A percentile compares a stretch with the other conserved stretches of the same genome.
These are phyloP conservation scores for Coemansia sp. DNA, from an alignment of 192 early-diverging fungal genomes.

Conservation along the genomic window DNA sequence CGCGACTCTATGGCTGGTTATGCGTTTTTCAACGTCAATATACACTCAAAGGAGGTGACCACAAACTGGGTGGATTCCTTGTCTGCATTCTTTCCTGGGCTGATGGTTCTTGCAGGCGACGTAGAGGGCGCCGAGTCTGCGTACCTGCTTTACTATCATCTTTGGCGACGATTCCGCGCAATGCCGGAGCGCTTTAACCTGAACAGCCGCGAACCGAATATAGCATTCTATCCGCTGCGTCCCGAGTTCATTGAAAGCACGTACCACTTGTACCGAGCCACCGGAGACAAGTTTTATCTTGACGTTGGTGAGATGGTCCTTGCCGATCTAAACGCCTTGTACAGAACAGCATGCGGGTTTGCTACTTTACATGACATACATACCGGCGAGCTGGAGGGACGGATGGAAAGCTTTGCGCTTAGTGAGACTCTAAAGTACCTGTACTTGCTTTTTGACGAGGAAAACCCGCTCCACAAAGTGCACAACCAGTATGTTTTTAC, in stretches of 20 bases:
- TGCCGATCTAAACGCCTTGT: slow-evolving; percentile 70
- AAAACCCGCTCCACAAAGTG: slow-evolving; percentile 67
- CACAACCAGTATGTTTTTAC: slow-evolving; percentile 87
- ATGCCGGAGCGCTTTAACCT: slow-evolving; percentile 90
- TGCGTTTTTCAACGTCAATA: slow-evolving; percentile 86
- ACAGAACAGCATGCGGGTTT: slow-evolving; percentile 80
- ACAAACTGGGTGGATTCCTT: slow-evolving; percentile 85
- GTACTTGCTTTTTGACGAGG: slow-evolving; percentile 88
- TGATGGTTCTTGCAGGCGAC: slow-evolving; percentile 90
- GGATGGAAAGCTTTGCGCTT: slow-evolving; percentile 95
- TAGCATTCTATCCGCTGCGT: slow-evolving; percentile 78
- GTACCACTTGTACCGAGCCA: slow-evolving; percentile 90
- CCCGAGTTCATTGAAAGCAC: slow-evolving; percentile 96
- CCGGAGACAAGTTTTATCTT: slow-evolving; percentile 86
- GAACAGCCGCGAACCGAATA: slow-evolving; percentile 59
- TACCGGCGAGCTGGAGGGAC: slow-evolving; percentile 65
- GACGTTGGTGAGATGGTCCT: slow-evolving; percentile 86
- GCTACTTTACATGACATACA: slow-evolving; percentile 67
- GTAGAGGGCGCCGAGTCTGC: slow-evolving; percentile 76
- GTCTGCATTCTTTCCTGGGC: slow-evolving; percentile 87
- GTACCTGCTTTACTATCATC: slow-evolving; percentile 81
- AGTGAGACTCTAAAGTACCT: slow-evolving; percentile 97
- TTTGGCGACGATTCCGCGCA: slow-evolving; percentile 83
- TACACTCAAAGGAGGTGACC: slow-evolving; percentile 64
- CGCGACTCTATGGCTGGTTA: slow-evolving; percentile 68